phyloP scores from a whole-genome alignment of 1,139 yeast species.

The Kodamaea suecica region DNA sequence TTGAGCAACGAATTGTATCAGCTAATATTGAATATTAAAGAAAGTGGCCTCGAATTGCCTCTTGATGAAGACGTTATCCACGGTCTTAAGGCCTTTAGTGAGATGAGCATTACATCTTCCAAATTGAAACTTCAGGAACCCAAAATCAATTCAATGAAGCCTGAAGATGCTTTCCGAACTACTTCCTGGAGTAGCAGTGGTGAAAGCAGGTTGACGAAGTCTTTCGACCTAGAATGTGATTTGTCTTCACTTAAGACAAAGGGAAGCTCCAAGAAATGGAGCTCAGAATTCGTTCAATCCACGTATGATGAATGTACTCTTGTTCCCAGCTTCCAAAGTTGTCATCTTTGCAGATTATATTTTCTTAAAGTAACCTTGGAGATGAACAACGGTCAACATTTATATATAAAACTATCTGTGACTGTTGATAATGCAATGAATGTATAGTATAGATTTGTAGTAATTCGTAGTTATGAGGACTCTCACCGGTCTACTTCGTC shows the following conservation, averaged over 20 bases:
- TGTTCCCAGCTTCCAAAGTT: slow-evolving; percentile 26
- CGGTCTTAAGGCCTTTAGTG: slow-evolving; percentile 30
- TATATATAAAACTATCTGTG: slow-evolving; percentile 20
- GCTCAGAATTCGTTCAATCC: too few relatives aligned
- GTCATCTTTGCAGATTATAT: slow-evolving; percentile 22
- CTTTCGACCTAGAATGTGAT: not conserved
- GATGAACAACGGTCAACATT: slow-evolving; percentile 19
- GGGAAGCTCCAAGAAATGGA: slow-evolving; percentile 10
- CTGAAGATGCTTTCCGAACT: too few relatives aligned
- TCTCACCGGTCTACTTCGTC: too few relatives aligned
- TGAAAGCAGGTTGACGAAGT: not conserved
- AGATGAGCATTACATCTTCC: too few relatives aligned
- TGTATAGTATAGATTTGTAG: too few relatives aligned
- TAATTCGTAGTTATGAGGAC: too few relatives aligned
- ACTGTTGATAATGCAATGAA: too few relatives aligned
- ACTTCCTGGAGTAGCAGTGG: too few relatives aligned
- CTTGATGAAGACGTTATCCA: slow-evolving; percentile 30
- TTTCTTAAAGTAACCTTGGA: slow-evolving; percentile 17
- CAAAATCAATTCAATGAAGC: too few relatives aligned
- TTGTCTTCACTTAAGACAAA: not conserved
- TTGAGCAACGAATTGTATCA: slow-evolving; percentile 1
- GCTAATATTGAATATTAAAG: slow-evolving; percentile 1
- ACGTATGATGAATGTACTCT: slow-evolving; percentile 18
- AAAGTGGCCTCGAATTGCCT: slow-evolving; percentile 8
- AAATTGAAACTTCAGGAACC: too few relatives aligned